Conservation (phyloP, 495 filamentous ascomycete genomes). For the Bombardia bombarda region DNA sequence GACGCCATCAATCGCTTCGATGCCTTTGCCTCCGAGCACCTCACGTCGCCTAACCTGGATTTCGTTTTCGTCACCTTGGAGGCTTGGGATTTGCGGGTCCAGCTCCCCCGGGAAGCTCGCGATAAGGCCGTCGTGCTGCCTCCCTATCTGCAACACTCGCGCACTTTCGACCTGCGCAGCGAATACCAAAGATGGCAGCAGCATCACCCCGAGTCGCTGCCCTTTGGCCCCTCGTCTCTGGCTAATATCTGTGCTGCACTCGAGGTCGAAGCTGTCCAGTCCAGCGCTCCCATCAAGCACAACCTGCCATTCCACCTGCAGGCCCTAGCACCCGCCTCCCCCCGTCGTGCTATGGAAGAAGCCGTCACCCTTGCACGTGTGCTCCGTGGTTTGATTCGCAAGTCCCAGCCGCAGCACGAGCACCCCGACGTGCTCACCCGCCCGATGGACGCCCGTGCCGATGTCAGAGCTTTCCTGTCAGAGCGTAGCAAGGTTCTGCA, state of each 20-base stretch:
- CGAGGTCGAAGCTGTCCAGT: slow-evolving; percentile 93
- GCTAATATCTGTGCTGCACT: slow-evolving; percentile 96
- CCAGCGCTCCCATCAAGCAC: slow-evolving; percentile 95
- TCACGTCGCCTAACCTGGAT: slow-evolving; percentile 76
- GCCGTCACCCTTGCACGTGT: slow-evolving; percentile 89
- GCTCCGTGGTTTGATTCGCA: slow-evolving; percentile 81
- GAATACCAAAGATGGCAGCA: slow-evolving; percentile 98
- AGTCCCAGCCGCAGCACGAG: slow-evolving; percentile 88
- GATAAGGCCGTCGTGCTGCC: slow-evolving; percentile 96
- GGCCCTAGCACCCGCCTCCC: slow-evolving; percentile 92
- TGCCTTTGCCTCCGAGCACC: slow-evolving; percentile 79
- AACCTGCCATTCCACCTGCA: slow-evolving; percentile 97
- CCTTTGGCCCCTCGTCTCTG: slow-evolving; percentile 89
- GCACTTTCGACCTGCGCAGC: slow-evolving; percentile 90
- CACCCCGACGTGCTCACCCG: slow-evolving; percentile 89
- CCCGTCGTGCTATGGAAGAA: slow-evolving; percentile 94
- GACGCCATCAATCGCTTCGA: slow-evolving; percentile 95
- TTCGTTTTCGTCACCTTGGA: slow-evolving; percentile 98
- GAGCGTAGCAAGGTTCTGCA: slow-evolving; percentile 97
- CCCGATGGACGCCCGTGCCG: slow-evolving; percentile 93
- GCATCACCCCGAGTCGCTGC: slow-evolving; percentile 93
- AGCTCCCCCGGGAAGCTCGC: slow-evolving; percentile 91
- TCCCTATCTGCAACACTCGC: slow-evolving; percentile 94
- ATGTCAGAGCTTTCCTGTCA: slow-evolving; percentile 90
- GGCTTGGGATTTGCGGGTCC: slow-evolving; percentile 96